These are phyloP conservation scores for Nicotiana rustica DNA, from an alignment of 305 asterid genomes.

Conservation along the genomic window DNA sequence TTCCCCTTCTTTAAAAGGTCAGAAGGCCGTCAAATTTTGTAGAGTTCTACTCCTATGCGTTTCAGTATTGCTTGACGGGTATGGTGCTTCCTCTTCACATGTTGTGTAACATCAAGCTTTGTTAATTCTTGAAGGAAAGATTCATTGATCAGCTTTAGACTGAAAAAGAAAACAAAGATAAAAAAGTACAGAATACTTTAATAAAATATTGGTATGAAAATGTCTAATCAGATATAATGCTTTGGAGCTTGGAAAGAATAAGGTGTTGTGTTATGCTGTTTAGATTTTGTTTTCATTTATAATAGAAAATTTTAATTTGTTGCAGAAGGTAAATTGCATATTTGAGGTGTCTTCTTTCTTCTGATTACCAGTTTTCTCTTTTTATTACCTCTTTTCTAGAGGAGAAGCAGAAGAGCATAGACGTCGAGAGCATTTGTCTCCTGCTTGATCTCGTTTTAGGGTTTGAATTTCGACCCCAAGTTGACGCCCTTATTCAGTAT, in stretches of 20 bases:
- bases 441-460: slow-evolving; percentile 77
- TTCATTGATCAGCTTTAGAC: not conserved
- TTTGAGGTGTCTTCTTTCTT: slow-evolving; percentile 6
- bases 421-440: slow-evolving; percentile 75
- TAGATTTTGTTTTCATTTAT: not conserved
- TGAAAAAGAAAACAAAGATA: not conserved
- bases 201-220: not conserved
- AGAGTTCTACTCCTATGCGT: slow-evolving; percentile 69
- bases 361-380: slow-evolving; percentile 29
- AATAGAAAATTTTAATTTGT: no score
- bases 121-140: not conserved
- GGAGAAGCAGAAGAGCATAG: slow-evolving; percentile 89
- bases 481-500: slow-evolving; percentile 61
- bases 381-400: slow-evolving; percentile 50
- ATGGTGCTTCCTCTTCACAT: slow-evolving; percentile 28
- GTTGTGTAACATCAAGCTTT: not conserved
- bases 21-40: slow-evolving; percentile 61
- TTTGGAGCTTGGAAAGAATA: slow-evolving; percentile 12
- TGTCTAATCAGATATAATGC: not conserved
- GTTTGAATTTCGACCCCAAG: slow-evolving; percentile 62
- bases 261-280: not conserved
- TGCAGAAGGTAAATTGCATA: not conserved
- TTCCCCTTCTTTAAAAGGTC: slow-evolving; percentile 48
- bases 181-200: not conserved
- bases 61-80: slow-evolving; percentile 80